Evolutionary conservation across 2,329 filamentous ascomycete genomes (phyloP).

Genomic region (Xylariaceae sp.): DNA sequence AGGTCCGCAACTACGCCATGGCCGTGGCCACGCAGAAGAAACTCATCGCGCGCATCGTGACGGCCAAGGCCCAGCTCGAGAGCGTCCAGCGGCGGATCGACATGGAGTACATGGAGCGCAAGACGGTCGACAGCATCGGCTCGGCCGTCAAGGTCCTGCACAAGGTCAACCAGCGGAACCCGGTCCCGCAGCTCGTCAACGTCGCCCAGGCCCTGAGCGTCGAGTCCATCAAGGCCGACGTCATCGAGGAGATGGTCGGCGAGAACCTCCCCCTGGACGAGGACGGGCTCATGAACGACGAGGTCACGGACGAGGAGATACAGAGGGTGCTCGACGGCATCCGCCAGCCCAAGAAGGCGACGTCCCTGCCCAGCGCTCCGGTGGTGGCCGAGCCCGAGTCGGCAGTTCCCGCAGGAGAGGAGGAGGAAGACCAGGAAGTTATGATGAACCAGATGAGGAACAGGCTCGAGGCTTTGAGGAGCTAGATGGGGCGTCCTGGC

Average conservation of each 20-base stretch:
- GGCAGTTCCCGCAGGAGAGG: slow-evolving; percentile 50
- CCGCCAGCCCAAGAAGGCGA: slow-evolving; percentile 62
- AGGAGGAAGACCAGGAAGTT: slow-evolving; percentile 81
- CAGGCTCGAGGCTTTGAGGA: slow-evolving; percentile 83
- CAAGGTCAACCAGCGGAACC: slow-evolving; percentile 82
- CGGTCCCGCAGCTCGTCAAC: slow-evolving; percentile 76
- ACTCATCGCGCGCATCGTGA: slow-evolving; percentile 65
- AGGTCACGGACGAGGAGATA: slow-evolving; percentile 56
- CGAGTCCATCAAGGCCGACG: slow-evolving; percentile 89
- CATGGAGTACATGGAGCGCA: slow-evolving; percentile 89
- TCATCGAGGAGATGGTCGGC: slow-evolving; percentile 96
- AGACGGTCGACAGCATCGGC: slow-evolving; percentile 89
- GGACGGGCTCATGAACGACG: slow-evolving; percentile 56
- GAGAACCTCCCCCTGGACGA: slow-evolving; percentile 76
- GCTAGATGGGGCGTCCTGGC: slow-evolving; percentile 39
- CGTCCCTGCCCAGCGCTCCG: slow-evolving; percentile 51
- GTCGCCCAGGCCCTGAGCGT: slow-evolving; percentile 85
- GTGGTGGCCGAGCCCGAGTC: slow-evolving; percentile 46
- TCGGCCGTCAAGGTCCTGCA: slow-evolving; percentile 92
- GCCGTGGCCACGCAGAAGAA: slow-evolving; percentile 52
- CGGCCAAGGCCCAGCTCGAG: slow-evolving; percentile 84
- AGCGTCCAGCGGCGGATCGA: slow-evolving; percentile 97
- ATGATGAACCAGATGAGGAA: slow-evolving; percentile 94
- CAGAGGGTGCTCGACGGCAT: slow-evolving; percentile 84
- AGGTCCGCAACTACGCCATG: slow-evolving; percentile 81